A percentile compares a stretch with the other conserved stretches of the same genome.
Conservation (phyloP, 495 filamentous ascomycete species). For the Diplogelasinospora grovesii region DNA sequence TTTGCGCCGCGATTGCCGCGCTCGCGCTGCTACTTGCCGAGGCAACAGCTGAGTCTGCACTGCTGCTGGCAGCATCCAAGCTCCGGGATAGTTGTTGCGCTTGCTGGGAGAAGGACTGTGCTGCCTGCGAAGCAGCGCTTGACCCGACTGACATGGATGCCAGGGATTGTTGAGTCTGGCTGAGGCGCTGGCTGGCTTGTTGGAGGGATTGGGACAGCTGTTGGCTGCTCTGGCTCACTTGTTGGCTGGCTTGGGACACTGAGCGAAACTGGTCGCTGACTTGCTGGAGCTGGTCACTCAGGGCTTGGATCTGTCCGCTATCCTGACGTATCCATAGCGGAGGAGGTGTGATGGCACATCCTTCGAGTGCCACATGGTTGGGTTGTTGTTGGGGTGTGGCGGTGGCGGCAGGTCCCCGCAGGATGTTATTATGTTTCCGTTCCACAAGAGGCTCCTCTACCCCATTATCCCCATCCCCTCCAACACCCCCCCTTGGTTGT, state of each 20-base stretch:
- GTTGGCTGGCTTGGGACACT: constrained; percentile 32
- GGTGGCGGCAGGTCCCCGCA: not conserved
- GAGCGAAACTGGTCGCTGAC: constrained; percentile 23
- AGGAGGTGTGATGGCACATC: constrained; percentile 8
- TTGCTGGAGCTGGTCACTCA: constrained; percentile 28
- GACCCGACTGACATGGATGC: constrained; percentile 10
- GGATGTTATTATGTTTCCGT: not conserved
- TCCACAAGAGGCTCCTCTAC: not conserved
- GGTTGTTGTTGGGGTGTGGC: constrained; percentile 1
- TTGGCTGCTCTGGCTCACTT: constrained; percentile 31
- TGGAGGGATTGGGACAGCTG: constrained; percentile 28
- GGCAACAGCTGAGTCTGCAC: constrained; percentile 15
- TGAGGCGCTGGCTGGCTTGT: constrained; percentile 20
- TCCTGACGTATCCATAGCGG: too few species aligned
- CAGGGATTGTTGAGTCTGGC: constrained; percentile 19
- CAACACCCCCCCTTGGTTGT: not conserved
- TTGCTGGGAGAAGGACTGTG: constrained; percentile 17
- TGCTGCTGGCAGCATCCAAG: constrained; percentile 9
- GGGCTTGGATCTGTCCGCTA: constrained; percentile 33
- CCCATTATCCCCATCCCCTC: too few species aligned
- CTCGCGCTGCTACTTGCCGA: constrained; percentile 12
- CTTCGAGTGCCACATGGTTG: too few species aligned
- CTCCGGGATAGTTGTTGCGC: constrained; percentile 13
- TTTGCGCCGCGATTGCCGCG: constrained; percentile 11
- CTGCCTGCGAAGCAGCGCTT: constrained; percentile 17